Evolutionary conservation across 148 eudicot genomes (phyloP).

Genomic region (Cornus florida): DNA sequence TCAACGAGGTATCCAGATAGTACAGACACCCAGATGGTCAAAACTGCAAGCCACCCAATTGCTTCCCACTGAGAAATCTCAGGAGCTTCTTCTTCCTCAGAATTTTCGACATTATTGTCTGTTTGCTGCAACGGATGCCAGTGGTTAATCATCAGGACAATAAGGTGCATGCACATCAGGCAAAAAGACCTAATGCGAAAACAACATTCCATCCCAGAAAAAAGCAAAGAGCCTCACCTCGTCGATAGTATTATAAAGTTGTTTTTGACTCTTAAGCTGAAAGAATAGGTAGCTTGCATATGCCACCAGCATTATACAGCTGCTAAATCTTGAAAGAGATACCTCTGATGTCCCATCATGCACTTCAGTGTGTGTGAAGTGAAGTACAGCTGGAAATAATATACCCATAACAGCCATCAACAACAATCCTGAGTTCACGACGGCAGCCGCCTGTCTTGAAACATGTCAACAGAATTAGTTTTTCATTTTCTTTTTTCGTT

Average conservation of each 20-base stretch:
- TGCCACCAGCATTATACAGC: constrained; percentile 92
- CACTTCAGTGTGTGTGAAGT: constrained; percentile 84
- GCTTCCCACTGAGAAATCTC: constrained; percentile 85
- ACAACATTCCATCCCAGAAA: background rate
- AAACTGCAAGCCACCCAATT: constrained; percentile 74
- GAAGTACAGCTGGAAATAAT: constrained; percentile 91
- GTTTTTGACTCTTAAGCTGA: constrained; percentile 69
- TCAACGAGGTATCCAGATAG: constrained; percentile 94
- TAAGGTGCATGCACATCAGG: background rate
- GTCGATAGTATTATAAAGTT: constrained; percentile 48
- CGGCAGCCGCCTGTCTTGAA: constrained; percentile 68
- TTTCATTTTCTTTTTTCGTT: background rate
- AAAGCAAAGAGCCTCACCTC: constrained; percentile 43
- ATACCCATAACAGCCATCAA: constrained; percentile 99
- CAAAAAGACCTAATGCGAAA: background rate
- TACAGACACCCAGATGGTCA: constrained; percentile 88
- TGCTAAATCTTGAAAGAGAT: constrained; percentile 92
- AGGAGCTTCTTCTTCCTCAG: constrained; percentile 69
- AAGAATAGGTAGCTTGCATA: constrained; percentile 91
- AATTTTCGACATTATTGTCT: constrained; percentile 32
- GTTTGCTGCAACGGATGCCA: constrained; percentile 38
- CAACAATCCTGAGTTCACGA: constrained; percentile 80
- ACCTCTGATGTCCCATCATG: constrained; percentile 87
- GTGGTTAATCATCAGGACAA: background rate
- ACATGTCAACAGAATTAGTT: constrained; percentile 6